phyloP scores from a whole-genome alignment of 1,284 basidiomycete species.

The Ustilago trichophora region DNA sequence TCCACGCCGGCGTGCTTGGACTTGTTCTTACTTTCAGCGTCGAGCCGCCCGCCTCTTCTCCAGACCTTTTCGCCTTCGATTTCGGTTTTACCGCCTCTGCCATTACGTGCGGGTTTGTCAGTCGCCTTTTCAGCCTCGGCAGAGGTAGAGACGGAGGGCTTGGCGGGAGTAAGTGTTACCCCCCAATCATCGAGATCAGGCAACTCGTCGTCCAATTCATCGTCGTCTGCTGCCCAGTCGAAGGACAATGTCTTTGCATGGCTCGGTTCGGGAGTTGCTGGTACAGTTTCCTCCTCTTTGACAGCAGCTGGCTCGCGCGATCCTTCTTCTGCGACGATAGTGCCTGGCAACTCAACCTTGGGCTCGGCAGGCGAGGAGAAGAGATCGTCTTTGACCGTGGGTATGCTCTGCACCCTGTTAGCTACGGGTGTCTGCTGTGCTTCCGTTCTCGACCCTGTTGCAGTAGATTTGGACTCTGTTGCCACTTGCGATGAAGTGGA shows the following conservation, averaged over 20 bases:
- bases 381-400: conserved; percentile 29
- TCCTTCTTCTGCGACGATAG: too few species aligned
- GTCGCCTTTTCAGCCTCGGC: too few species aligned
- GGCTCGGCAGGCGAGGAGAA: conserved; percentile 37
- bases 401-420: conserved; percentile 26
- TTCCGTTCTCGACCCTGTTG: too few species aligned
- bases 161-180: conserved; percentile 29
- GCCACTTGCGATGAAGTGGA: not conserved
- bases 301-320: too few species aligned
- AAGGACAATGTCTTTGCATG: conserved; percentile 24
- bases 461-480: not conserved
- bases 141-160: conserved; percentile 16
- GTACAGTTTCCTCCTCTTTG: not conserved
- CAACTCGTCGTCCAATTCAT: conserved; percentile 51
- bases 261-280: not conserved
- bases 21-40: not conserved
- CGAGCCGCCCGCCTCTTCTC: conserved; percentile 1
- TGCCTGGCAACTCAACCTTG: conserved; percentile 13
- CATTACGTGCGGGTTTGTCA: too few species aligned
- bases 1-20: too few species aligned
- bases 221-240: conserved; percentile 59
- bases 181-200: conserved; percentile 58
- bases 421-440: conserved; percentile 16
- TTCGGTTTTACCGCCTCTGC: not conserved
- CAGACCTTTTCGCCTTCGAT: conserved; percentile 2